phyloP scores from a whole-genome alignment of 495 filamentous ascomycete species.

The Daldinia concentrica region DNA sequence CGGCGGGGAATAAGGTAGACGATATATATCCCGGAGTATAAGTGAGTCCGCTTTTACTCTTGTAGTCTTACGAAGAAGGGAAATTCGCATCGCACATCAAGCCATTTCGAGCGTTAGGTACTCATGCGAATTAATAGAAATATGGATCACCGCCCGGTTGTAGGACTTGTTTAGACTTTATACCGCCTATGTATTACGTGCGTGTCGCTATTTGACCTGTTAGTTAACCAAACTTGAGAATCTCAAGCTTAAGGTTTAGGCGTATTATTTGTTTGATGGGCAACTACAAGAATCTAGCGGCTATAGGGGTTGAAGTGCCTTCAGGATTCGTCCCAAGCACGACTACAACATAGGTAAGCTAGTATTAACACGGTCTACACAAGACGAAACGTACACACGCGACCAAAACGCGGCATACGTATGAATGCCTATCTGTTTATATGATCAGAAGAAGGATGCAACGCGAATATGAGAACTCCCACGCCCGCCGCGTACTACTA shows the following conservation, averaged over 20 bases:
- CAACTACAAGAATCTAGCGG: background rate
- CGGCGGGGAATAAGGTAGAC: slow-evolving; percentile 65
- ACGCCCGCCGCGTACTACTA: background rate
- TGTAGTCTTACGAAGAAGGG: background rate
- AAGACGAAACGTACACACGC: background rate
- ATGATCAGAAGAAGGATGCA: slow-evolving; percentile 3
- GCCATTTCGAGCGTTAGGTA: background rate
- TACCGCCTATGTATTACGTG: background rate
- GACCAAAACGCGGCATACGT: background rate
- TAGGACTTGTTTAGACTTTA: background rate
- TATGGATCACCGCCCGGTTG: background rate
- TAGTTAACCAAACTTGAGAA: background rate
- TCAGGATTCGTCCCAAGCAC: background rate
- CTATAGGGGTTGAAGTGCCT: background rate
- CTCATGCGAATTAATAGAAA: background rate
- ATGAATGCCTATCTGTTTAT: background rate
- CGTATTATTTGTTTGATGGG: background rate
- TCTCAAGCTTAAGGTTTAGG: background rate
- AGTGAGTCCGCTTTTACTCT: background rate
- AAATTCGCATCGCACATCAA: background rate
- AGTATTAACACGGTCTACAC: background rate
- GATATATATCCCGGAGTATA: background rate
- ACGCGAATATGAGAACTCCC: slow-evolving; percentile 12
- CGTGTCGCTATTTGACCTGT: background rate
- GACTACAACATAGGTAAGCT: background rate